Conservation (phyloP, 202 grass and related monocot genomes). For the Panicum hallii region DNA sequence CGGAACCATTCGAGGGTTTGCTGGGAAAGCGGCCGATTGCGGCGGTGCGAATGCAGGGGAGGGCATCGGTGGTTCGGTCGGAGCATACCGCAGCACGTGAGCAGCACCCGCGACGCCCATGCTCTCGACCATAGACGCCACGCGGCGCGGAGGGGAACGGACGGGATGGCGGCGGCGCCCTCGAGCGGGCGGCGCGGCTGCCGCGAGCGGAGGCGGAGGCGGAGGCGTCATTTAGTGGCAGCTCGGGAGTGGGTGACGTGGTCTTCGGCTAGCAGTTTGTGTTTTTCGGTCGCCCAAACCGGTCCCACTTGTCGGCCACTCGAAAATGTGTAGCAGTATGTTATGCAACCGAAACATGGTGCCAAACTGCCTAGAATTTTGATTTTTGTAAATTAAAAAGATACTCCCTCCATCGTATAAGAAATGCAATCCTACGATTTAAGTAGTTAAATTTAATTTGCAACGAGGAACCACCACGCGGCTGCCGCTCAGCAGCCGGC, state of each 20-base stretch:
- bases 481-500: too few relatives aligned
- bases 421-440: too few relatives aligned
- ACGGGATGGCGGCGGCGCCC: neutral
- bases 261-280: neutral
- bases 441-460: too few relatives aligned
- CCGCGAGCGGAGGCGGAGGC: neutral
- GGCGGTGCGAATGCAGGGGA: too few relatives aligned
- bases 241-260: neutral
- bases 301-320: slow-evolving; percentile 6
- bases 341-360: neutral
- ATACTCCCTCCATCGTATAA: too few relatives aligned
- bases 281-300: neutral
- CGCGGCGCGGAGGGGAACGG: neutral
- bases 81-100: slow-evolving; percentile 6
- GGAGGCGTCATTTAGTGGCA: neutral
- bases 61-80: neutral
- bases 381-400: neutral
- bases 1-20: neutral
- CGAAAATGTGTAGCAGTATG: neutral
- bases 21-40: neutral
- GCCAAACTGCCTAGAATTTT: neutral
- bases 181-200: neutral
- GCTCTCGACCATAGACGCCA: neutral
- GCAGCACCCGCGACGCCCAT: neutral
- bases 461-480: too few relatives aligned